These are phyloP conservation scores for Cucurbitaria berberidis DNA, from an alignment of 2,329 filamentous ascomycete species.

Conservation along the genomic window DNA sequence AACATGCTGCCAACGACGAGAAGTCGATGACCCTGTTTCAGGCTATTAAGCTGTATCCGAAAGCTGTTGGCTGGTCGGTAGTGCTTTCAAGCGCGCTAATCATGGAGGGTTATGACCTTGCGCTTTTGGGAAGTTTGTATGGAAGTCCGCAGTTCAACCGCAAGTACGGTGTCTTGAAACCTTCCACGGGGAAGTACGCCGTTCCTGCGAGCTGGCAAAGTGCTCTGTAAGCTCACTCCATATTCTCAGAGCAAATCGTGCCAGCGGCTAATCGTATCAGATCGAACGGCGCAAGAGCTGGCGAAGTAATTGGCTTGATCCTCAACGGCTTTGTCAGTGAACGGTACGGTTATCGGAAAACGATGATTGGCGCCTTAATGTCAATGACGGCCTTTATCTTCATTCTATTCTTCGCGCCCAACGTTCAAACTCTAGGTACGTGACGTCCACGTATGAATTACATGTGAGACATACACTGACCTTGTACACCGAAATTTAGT, in stretches of 20 bases:
- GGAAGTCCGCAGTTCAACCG: slow-evolving; percentile 53
- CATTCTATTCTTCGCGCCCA: slow-evolving; percentile 55
- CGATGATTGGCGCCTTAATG: slow-evolving; percentile 51
- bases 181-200: slow-evolving; percentile 45
- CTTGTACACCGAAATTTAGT: too few relatives aligned
- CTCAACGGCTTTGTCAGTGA: slow-evolving; percentile 54
- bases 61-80: slow-evolving; percentile 81
- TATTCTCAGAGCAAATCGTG: not conserved
- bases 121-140: slow-evolving; percentile 78
- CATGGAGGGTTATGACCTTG: slow-evolving; percentile 89
- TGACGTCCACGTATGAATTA: too few relatives aligned
- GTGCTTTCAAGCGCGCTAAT: slow-evolving; percentile 84
- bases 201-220: slow-evolving; percentile 54
- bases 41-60: slow-evolving; percentile 80
- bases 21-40: slow-evolving; percentile 65
- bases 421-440: slow-evolving; percentile 49
- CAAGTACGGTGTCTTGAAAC: slow-evolving; percentile 49
- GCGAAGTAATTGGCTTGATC: slow-evolving; percentile 53
- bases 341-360: slow-evolving; percentile 52
- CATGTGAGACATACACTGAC: too few relatives aligned
- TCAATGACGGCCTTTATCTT: slow-evolving; percentile 51
- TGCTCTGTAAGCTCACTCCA: slow-evolving; percentile 39
- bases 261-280: slow-evolving; percentile 9
- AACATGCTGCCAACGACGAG: slow-evolving; percentile 52
- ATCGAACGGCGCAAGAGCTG: slow-evolving; percentile 53